Base-by-base conservation (phyloP, 225 moss, liverwort and hornwort genomes). In the Marchantia paleacea region DNA sequence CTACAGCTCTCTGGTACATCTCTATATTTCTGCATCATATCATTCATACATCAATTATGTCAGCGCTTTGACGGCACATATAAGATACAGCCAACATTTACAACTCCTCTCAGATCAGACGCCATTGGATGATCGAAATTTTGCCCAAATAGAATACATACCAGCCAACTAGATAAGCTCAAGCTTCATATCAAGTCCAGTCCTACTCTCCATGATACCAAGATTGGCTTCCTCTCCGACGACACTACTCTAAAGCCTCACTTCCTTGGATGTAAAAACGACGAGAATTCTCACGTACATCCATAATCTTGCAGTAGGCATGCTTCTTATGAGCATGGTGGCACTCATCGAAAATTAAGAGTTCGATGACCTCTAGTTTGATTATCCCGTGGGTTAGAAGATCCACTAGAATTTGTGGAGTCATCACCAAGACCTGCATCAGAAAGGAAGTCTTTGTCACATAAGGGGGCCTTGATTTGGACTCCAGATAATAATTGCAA, bases 281-380 rank as follows among this genome's bases (percentile, higher is more conserved):
- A 20, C 25, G 30, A 55, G 55, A 30, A 8, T 8, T 29, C 11
- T 29, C 47, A 53, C 85, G 70, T 86, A 94, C 99, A 87, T 92
- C 91, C 99, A 99, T 99, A 69, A 99, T 94, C 82, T 89, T 92
- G 77, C 91, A 92, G 86, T 99, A 99, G 4, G 95, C 88, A 77
- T 95, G 93, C 72, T 92, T 94, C 50, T 91, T 93, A 4, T 89
- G 86, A 8, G 99, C 93, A 69, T 99, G 99, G 80, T 99, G 99
- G 77, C 99, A 99, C 78, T 99, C 99, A 52, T 99, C 99, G 64
- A 99, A 91, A 64, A 99, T 91, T 75, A 99, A 88, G 63, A 99
- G 88, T 87, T 95, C 99, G 20, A 99, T 87, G 9, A 81, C 86
- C 75, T 90, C 91, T 87, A 99, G 81, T 82, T 91, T 95, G 75